These are phyloP conservation scores for Stevia rebaudiana DNA, from an alignment of 140 eudicot genomes.

Conservation along the genomic window DNA sequence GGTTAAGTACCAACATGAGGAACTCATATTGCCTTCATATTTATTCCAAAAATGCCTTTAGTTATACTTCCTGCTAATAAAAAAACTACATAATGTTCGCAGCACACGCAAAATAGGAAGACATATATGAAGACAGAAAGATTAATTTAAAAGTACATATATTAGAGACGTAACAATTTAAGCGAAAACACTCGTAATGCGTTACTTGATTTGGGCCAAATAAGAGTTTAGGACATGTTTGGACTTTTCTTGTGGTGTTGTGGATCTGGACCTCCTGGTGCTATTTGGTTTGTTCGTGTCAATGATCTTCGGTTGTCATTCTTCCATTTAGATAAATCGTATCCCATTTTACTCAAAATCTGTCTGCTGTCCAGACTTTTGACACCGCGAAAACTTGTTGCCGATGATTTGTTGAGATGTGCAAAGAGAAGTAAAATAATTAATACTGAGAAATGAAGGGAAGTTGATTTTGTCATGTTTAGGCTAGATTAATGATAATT, in stretches of 20 bases:
- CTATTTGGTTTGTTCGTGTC: conserved; percentile 33
- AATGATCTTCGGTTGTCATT: conserved; percentile 34
- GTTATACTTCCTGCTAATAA: too few species aligned
- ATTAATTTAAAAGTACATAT: too few species aligned
- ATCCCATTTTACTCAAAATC: conserved; percentile 40
- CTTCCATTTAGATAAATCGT: conserved; percentile 34
- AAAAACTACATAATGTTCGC: too few species aligned
- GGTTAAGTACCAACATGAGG: too few species aligned
- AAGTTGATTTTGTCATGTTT: conserved; percentile 38
- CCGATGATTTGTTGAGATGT: conserved; percentile 27
- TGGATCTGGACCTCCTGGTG: conserved; percentile 66
- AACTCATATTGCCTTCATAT: too few species aligned
- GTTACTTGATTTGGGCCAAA: background rate
- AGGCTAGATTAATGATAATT: background rate
- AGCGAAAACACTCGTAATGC: background rate
- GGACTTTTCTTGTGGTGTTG: conserved; percentile 45
- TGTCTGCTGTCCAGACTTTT: conserved; percentile 36
- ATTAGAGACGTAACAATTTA: background rate
- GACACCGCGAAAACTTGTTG: conserved; percentile 40
- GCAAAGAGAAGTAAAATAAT: conserved; percentile 29
- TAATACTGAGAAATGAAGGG: conserved; percentile 24
- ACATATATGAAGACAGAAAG: too few species aligned
- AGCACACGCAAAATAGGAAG: too few species aligned
- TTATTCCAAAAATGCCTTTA: too few species aligned
- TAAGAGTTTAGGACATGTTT: conserved; percentile 14